Conservation (phyloP, 805 yeast species). For the Starmerella geochares region DNA sequence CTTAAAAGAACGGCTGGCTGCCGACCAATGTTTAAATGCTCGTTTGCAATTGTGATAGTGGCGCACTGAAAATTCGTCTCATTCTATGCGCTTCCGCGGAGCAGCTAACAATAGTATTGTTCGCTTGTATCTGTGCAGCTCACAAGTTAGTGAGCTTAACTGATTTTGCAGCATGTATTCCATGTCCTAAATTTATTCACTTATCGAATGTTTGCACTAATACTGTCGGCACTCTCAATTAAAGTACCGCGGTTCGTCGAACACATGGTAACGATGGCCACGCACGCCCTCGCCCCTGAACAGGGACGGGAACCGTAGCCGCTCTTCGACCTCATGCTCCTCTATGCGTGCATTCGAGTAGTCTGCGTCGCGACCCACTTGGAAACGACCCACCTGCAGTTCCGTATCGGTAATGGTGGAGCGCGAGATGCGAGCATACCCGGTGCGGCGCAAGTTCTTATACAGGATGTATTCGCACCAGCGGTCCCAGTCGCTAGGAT, state of each 20-base stretch:
- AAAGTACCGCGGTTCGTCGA: conserved; percentile 82
- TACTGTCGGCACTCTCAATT: conserved; percentile 17
- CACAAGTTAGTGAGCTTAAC: no score
- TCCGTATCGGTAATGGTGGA: conserved; percentile 95
- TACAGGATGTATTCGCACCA: conserved; percentile 97
- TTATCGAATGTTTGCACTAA: no score
- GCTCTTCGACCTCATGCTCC: conserved; percentile 49
- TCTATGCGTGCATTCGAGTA: conserved; percentile 49
- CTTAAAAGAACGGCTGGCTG: no score
- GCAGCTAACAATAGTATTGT: no score
- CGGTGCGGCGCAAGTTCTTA: conserved; percentile 75
- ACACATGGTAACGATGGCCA: conserved; percentile 89
- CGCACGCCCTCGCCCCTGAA: conserved; percentile 87
- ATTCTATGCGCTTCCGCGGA: no score
- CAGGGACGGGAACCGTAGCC: conserved; percentile 61
- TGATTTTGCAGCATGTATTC: no score
- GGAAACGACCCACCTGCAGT: conserved; percentile 88
- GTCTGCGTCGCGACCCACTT: conserved; percentile 39
- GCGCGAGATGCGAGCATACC: conserved; percentile 87
- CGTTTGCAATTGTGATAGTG: no score
- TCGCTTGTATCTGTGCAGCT: no score
- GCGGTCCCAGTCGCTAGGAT: conserved; percentile 75
- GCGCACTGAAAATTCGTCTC: no score
- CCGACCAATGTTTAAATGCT: no score
- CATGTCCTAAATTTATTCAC: no score